These are phyloP conservation scores for Chrysosporium queenslandicum DNA, from an alignment of 2,329 filamentous ascomycete genomes.

Conservation along the genomic window DNA sequence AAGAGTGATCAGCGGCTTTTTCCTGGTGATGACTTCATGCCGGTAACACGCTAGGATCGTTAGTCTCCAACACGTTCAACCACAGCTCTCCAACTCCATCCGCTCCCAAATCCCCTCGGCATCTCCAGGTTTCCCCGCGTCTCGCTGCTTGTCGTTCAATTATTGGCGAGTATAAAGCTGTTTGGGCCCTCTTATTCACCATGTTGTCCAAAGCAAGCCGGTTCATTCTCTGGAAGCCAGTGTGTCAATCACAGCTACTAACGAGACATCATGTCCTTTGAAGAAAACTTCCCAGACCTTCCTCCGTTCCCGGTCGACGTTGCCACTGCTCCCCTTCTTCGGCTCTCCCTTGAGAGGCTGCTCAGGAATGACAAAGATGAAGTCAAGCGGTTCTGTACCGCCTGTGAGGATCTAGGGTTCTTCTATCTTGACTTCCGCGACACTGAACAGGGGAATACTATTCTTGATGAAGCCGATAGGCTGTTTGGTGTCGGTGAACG, in stretches of 20 bases:
- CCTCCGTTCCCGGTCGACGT: constrained; percentile 37
- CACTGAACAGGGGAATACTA: constrained; percentile 28
- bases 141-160: not conserved
- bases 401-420: constrained; percentile 45
- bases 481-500: constrained; percentile 40
- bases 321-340: constrained; percentile 37
- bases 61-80: not conserved
- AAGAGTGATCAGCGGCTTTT: not conserved
- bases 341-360: constrained; percentile 34
- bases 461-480: constrained; percentile 37
- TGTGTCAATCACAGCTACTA: not conserved
- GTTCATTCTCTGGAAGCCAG: not conserved
- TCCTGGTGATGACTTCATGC: not conserved
- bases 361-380: constrained; percentile 29
- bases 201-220: not conserved
- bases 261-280: not conserved
- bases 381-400: constrained; percentile 28
- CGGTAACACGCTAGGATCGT: not conserved
- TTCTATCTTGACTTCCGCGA: constrained; percentile 46
- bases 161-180: not conserved
- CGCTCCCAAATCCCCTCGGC: constrained; percentile 2
- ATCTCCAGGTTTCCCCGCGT: constrained; percentile 5
- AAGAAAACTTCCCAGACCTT: constrained; percentile 22
- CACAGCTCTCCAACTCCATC: not conserved
- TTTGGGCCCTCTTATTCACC: not conserved